phyloP scores from a whole-genome alignment of 768 basidiomycete species.

The Mycena amicta region DNA sequence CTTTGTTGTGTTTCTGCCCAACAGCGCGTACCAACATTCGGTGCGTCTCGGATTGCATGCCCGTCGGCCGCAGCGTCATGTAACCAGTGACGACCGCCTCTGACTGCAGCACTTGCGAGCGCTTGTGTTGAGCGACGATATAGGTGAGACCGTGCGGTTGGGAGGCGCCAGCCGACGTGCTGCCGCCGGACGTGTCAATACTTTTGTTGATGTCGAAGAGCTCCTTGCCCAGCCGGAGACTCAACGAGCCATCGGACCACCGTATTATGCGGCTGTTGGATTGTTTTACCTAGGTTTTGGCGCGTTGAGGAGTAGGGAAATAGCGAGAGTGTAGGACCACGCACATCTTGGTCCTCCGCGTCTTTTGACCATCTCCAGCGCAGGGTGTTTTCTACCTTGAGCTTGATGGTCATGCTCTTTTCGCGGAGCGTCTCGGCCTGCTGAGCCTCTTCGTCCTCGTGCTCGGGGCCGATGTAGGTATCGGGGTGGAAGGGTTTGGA shows the following conservation, averaged over 20 bases:
- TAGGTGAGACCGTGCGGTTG: conserved; percentile 78
- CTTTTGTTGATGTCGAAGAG: conserved; percentile 87
- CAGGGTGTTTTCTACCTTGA: conserved; percentile 91
- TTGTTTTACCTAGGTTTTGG: conserved; percentile 82
- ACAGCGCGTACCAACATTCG: conserved; percentile 86
- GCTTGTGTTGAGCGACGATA: conserved; percentile 87
- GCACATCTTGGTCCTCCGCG: conserved; percentile 71
- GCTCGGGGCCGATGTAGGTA: conserved; percentile 81
- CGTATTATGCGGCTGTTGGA: conserved; percentile 90
- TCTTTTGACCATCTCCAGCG: conserved; percentile 95
- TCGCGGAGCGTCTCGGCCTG: conserved; percentile 66
- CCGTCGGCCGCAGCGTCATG: conserved; percentile 82
- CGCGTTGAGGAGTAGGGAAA: conserved; percentile 4
- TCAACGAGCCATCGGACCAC: conserved; percentile 95
- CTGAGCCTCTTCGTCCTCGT: conserved; percentile 66
- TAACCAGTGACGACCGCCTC: conserved; percentile 83
- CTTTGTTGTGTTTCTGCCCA: conserved; percentile 81
- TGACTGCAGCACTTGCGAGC: conserved; percentile 82
- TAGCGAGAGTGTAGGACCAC: conserved; percentile 31
- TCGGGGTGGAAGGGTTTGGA: conserved; percentile 89
- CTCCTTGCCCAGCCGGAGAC: conserved; percentile 90
- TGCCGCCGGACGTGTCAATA: conserved; percentile 75
- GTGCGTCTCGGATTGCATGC: conserved; percentile 90
- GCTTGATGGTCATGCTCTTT: conserved; percentile 82
- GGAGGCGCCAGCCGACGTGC: conserved; percentile 32